Percentiles rank a stretch among this genome's conserved stretches.
Evolutionary conservation across 2,329 filamentous ascomycete species (phyloP).

Genomic region (Parascedosporium putredinis): DNA sequence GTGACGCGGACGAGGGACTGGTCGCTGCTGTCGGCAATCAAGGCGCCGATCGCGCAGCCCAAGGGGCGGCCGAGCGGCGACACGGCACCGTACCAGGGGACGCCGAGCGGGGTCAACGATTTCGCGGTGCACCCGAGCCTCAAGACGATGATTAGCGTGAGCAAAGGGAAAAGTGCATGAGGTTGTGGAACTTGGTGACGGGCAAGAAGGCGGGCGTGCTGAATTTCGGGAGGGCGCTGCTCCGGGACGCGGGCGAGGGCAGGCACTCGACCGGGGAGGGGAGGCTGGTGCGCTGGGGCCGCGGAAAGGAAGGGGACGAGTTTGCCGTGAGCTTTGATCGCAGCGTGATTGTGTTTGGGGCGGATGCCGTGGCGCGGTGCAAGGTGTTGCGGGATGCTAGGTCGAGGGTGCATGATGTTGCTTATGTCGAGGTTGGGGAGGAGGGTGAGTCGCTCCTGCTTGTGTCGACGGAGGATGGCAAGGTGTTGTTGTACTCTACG

Average conservation of each 20-base stretch:
- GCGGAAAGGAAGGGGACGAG: conserved; percentile 56
- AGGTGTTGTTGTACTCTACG: conserved; percentile 74
- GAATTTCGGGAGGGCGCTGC: conserved; percentile 65
- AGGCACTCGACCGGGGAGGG: conserved; percentile 74
- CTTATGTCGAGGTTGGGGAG: conserved; percentile 50
- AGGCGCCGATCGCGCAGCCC: conserved; percentile 74
- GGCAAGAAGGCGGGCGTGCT: conserved; percentile 91
- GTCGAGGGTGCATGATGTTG: conserved; percentile 76
- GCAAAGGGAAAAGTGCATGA: conserved; percentile 85
- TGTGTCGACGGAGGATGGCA: conserved; percentile 82
- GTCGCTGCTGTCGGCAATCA: conserved; percentile 78
- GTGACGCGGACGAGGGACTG: conserved; percentile 83
- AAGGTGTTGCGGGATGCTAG: conserved; percentile 55
- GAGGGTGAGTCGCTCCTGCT: conserved; percentile 49
- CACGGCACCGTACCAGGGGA: conserved; percentile 70
- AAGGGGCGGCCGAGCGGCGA: conserved; percentile 78
- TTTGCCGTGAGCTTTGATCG: conserved; percentile 86
- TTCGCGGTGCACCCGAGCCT: conserved; percentile 93
- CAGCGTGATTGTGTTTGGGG: conserved; percentile 74
- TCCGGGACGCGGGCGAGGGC: conserved; percentile 66
- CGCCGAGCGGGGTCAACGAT: conserved; percentile 83
- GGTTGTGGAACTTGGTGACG: conserved; percentile 93
- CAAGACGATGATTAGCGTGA: conserved; percentile 92
- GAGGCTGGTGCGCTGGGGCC: conserved; percentile 69
- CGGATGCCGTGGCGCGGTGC: conserved; percentile 75